Percentiles rank a stretch among this genome's conserved stretches.
Evolutionary conservation across 2,329 filamentous ascomycete species (phyloP).

Genomic region (Epichloe gansuensis): DNA sequence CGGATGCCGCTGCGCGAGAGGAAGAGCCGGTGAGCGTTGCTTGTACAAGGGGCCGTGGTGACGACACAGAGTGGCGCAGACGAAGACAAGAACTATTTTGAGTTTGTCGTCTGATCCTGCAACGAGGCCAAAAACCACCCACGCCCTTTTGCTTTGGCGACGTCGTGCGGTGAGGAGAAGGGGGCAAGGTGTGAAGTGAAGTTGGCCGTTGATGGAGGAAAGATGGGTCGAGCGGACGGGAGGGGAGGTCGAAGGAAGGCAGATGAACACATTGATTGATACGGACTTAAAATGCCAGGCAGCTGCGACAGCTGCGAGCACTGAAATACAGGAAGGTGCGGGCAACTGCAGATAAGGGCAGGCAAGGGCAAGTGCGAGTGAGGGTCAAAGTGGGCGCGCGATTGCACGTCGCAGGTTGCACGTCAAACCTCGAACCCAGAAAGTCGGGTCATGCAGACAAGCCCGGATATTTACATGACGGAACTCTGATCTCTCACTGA

Average conservation of each 20-base stretch:
- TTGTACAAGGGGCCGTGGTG: not conserved
- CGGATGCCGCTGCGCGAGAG: conserved; percentile 1
- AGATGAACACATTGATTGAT: not conserved
- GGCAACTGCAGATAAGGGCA: not conserved
- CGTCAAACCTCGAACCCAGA: not conserved
- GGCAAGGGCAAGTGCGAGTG: not conserved
- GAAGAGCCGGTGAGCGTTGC: not conserved
- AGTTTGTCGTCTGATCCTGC: not conserved
- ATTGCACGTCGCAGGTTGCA: not conserved
- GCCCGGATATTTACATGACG: too few relatives aligned
- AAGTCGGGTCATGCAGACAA: not conserved
- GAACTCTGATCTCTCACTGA: too few relatives aligned
- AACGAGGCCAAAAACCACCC: not conserved
- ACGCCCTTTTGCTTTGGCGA: not conserved
- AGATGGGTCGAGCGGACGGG: not conserved
- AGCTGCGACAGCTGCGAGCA: not conserved
- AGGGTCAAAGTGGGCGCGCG: not conserved
- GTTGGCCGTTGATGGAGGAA: not conserved
- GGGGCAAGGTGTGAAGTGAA: not conserved
- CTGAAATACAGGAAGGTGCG: not conserved
- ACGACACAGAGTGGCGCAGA: not conserved
- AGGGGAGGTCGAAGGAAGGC: not conserved
- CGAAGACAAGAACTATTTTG: not conserved
- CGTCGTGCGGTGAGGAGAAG: not conserved
- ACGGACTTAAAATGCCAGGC: too few relatives aligned